A percentile compares a stretch with the other conserved stretches of the same genome.
phyloP scores from a whole-genome alignment of 441 rosid species.

The Mallotus japonicus region DNA sequence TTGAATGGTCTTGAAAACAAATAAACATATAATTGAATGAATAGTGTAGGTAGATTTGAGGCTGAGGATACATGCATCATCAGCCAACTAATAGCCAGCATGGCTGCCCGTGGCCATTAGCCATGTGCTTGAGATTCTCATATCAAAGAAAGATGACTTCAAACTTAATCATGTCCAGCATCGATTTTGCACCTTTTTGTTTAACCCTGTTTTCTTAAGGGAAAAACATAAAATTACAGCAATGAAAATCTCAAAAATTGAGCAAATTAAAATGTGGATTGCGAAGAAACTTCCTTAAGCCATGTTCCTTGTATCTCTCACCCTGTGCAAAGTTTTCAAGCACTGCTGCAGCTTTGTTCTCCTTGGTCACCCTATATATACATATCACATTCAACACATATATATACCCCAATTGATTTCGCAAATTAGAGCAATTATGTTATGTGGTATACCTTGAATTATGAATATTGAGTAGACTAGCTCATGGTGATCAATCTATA shows the following conservation, averaged over 20 bases:
- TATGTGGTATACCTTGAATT: too few relatives aligned
- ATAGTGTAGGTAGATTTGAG: too few relatives aligned
- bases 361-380: constrained; percentile 46
- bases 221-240: background rate
- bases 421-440: too few relatives aligned
- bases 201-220: too few relatives aligned
- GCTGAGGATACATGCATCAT: too few relatives aligned
- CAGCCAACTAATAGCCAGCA: background rate
- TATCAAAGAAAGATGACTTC: background rate
- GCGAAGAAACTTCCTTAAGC: constrained; percentile 47
- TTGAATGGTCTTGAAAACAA: background rate
- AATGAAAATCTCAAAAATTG: background rate
- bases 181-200: too few relatives aligned
- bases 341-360: constrained; percentile 55
- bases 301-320: constrained; percentile 52
- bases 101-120: background rate
- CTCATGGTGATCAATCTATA: too few relatives aligned
- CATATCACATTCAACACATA: too few relatives aligned
- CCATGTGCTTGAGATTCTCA: background rate
- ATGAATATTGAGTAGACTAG: too few relatives aligned
- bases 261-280: constrained; percentile 19
- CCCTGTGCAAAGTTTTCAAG: constrained; percentile 58
- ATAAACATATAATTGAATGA: background rate
- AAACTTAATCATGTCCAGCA: background rate
- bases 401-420: too few relatives aligned